Conservation (phyloP, 2,329 filamentous ascomycete genomes). For the Ophiosphaerella korrae region DNA sequence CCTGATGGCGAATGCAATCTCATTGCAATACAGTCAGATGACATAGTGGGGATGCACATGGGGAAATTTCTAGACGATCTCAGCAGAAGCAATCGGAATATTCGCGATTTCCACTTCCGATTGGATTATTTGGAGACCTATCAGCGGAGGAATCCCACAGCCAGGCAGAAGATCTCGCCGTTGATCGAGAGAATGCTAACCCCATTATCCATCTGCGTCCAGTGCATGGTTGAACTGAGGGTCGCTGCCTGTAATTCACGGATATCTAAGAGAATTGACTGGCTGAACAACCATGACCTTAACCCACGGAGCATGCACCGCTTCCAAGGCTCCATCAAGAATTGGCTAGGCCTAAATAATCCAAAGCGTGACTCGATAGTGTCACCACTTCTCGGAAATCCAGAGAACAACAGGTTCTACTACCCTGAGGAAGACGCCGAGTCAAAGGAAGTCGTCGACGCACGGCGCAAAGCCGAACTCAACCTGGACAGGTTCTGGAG, state of each 20-base stretch:
- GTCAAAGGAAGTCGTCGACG: background rate
- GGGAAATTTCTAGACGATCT: no score
- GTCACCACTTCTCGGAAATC: background rate
- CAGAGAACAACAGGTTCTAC: constrained; percentile 1
- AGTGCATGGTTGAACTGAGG: background rate
- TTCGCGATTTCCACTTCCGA: background rate
- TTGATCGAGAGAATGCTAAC: background rate
- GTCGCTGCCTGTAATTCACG: background rate
- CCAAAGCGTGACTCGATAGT: background rate
- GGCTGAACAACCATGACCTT: background rate
- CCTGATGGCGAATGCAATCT: background rate
- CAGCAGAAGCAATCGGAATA: no score
- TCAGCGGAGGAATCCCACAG: background rate
- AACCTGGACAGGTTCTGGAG: background rate
- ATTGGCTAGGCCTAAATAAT: background rate
- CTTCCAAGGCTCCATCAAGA: background rate
- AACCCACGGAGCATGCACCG: background rate
- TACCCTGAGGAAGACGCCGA: constrained; percentile 55
- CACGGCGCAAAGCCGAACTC: background rate
- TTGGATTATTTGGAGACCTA: background rate
- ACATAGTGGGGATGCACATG: background rate
- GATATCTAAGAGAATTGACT: background rate
- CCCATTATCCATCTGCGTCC: background rate
- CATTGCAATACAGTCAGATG: background rate
- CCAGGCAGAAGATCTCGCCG: background rate